Evolutionary conservation across 23 red algal genomes (phyloP), one percentile per base, ranked within the genome.

Genomic region (Cyanidiococcus yangmingshanensis): DNA sequence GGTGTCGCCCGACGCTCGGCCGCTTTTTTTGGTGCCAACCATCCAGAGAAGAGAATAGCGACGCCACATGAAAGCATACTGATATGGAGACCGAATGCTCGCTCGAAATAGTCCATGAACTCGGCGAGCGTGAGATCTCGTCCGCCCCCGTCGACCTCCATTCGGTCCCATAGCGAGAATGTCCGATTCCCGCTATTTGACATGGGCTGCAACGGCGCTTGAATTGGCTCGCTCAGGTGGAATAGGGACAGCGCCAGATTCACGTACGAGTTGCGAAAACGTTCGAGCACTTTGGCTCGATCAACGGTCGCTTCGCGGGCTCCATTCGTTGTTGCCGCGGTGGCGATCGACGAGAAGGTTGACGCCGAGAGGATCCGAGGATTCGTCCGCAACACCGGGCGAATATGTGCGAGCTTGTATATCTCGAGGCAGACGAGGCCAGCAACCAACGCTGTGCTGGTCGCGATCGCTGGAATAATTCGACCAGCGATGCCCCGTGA

Each of bases 381-480:
- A 25, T 35, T 35, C n/a, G 21, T 71, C 63, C 63, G 7, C 32
- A 71, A 35, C 12, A 71, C 12, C 63, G n/a, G 63, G 32, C 94
- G 87, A 3, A 92, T 79, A 68, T 83, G 82, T 12, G 90, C 86
- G 15, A 98, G 74, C 82, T 98, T 98, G 88, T 79, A 85, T 38
- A 98, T 74, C 59, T 98, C 94, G 18, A 98, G 39, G 74, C 87
- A 91, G 17, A 92, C 88, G 54, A 91, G 84, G 12, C 94, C 94
- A 40, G 94, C 45, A 2, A 98, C 88, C 38, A 89, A 86, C 24
- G 94, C 94, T 34, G 94, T 98, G 41, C 87, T 98, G 1, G 94
- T 98, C 1, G 94, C 94, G 68, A 98, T 98, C 17, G 94, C 94
- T 33, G 94, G 94, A 39, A 98, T 90, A 74, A 98, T 98, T 75